Evolutionary conservation across 2,329 filamentous ascomycete genomes (phyloP), one percentile per base, ranked within the genome.

Genomic region (Xylaria sp.): DNA sequence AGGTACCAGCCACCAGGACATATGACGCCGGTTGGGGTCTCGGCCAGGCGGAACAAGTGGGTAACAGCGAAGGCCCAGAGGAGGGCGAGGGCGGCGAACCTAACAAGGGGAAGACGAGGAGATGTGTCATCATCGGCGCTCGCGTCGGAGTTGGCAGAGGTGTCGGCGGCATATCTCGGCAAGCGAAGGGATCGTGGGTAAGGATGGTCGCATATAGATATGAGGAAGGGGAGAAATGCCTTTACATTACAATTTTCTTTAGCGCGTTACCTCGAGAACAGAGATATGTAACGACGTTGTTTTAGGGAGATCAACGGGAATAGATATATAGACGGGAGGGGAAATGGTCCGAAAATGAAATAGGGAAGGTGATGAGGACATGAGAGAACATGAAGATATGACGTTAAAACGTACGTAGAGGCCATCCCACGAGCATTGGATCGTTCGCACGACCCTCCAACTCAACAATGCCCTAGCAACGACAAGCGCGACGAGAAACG

Each of bases 341-440:
- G 32, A 35, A 35, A 35, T 6, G 32, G 32, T 35, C 32, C 8
- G 32, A 9, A 35, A 1, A 35, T 57, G 9, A 1, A 21, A 25
- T 23, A 23, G 5, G n/a, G 6, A n/a, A n/a, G n/a, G n/a, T n/a
- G n/a, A 21, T 47, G 9, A 9, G 8, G 10, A 8, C 18, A 48
- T 4, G 9, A 10, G 10, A 47, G 9, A n/a, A 48, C 25, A 29
- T 10, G 3, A 32, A 16, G 47, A 16, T 10, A n/a, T 8, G 42
- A 47, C 5, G 42, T 6, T 5, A 21, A 40, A 18, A 73, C 77
- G 35, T 69, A 81, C 79, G 71, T 79, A 74, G 47, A 80, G 68
- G 16, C 79, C 79, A 44, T 78, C 75, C 71, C 73, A 79, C 47
- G 78, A 80, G 69, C 73, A 80, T 67, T 77, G 78, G 8, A 79